Percentiles rank a stretch among this genome's conserved stretches.
phyloP scores from a whole-genome alignment of 1,139 yeast genomes.

The Pichia sp. region DNA sequence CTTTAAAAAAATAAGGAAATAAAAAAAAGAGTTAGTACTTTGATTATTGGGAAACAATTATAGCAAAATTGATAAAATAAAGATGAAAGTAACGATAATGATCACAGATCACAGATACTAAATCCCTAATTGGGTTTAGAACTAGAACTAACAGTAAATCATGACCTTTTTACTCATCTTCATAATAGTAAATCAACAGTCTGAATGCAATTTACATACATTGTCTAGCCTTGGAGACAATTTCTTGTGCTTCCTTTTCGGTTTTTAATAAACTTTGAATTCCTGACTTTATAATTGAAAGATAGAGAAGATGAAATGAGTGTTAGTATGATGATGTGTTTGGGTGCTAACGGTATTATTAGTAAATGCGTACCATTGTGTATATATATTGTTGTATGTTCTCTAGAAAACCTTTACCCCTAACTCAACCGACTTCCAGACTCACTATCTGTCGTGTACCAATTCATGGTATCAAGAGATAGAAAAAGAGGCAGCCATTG shows the following conservation, averaged over 20 bases:
- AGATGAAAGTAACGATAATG: no score
- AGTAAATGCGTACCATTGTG: neutral
- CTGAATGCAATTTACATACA: no score
- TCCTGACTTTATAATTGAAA: slow-evolving; percentile 27
- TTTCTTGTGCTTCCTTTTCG: slow-evolving; percentile 93
- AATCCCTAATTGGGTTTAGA: neutral
- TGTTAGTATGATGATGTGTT: slow-evolving; percentile 7
- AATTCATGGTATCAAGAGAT: no score
- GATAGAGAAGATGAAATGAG: neutral
- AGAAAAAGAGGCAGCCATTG: neutral
- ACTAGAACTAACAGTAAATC: neutral
- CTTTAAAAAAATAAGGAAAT: neutral
- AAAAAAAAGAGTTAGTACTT: slow-evolving; percentile 4
- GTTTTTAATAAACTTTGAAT: slow-evolving; percentile 45
- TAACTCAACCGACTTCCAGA: no score
- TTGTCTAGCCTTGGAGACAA: slow-evolving; percentile 84
- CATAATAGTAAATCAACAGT: no score
- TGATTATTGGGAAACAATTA: neutral
- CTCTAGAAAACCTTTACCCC: no score
- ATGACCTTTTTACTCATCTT: no score
- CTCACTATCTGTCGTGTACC: no score
- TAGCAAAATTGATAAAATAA: neutral
- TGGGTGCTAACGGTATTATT: neutral
- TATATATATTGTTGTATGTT: no score
- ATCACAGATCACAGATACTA: no score